Evolutionary conservation across 768 basidiomycete species (phyloP).

Genomic region (Boletus tylopilopsis): DNA sequence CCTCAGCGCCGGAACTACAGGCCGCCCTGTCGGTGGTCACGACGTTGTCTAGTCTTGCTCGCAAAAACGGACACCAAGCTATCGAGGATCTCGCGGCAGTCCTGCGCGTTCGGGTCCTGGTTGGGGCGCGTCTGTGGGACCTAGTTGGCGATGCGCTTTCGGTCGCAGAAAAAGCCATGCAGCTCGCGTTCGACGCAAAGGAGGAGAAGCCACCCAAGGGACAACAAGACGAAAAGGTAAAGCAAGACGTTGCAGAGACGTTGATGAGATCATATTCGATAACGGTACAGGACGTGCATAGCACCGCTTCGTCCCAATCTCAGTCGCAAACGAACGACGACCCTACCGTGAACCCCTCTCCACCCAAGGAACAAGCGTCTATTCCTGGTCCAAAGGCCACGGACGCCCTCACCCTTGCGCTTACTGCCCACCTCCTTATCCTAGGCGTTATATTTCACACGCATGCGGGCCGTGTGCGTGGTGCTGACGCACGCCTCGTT

Average conservation of each 20-base stretch:
- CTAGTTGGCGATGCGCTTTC: slow-evolving; percentile 46
- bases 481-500: slow-evolving; percentile 49
- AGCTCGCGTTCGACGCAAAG: slow-evolving; percentile 30
- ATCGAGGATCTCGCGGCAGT: slow-evolving; percentile 51
- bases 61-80: slow-evolving; percentile 34
- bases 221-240: slow-evolving; percentile 7
- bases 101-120: slow-evolving; percentile 53
- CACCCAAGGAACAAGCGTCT: not conserved
- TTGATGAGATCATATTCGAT: slow-evolving; percentile 31
- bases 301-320: slow-evolving; percentile 19
- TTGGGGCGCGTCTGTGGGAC: slow-evolving; percentile 53
- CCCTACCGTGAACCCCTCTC: not conserved
- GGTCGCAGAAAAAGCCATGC: slow-evolving; percentile 48
- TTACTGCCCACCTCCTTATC: slow-evolving; percentile 59
- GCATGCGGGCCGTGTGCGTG: slow-evolving; percentile 48
- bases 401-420: slow-evolving; percentile 34
- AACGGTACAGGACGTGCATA: slow-evolving; percentile 26
- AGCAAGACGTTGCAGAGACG: slow-evolving; percentile 6
- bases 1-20: slow-evolving; percentile 22
- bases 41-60: slow-evolving; percentile 31
- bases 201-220: slow-evolving; percentile 4
- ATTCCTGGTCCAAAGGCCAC: slow-evolving; percentile 18
- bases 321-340: slow-evolving; percentile 15
- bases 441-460: slow-evolving; percentile 60
- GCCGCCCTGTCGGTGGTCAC: slow-evolving; percentile 32